phyloP scores from a whole-genome alignment of 306 rosid genomes.

The Cucurbita ficifolia region DNA sequence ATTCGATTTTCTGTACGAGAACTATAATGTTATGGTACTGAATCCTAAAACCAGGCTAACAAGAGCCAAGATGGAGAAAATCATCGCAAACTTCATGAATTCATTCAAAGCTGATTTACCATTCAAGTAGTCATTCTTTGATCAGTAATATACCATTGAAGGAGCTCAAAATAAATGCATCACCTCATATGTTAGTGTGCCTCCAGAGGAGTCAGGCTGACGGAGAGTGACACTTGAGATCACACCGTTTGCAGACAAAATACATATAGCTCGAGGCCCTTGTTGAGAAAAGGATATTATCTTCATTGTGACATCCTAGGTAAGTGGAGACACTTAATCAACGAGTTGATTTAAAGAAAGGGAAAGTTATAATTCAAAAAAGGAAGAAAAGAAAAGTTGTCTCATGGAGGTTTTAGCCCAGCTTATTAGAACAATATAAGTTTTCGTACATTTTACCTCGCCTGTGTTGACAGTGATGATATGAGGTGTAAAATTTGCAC shows the following conservation, averaged over 20 bases:
- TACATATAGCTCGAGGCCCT: conserved; percentile 85
- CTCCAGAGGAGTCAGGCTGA: conserved; percentile 80
- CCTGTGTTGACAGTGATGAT: conserved; percentile 79
- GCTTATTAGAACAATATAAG: not conserved
- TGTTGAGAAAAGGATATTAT: conserved; percentile 95
- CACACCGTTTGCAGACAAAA: conserved; percentile 84
- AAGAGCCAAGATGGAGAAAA: not conserved
- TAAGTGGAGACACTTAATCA: conserved; percentile 5
- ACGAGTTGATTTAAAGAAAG: no score
- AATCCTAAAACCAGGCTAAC: not conserved
- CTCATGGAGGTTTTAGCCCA: not conserved
- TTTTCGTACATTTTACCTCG: conserved; percentile 40
- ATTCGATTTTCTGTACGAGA: not conserved
- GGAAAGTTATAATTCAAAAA: not conserved
- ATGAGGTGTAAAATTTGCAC: conserved; percentile 89
- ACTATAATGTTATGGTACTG: not conserved
- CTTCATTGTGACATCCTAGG: conserved; percentile 89
- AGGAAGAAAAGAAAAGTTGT: not conserved
- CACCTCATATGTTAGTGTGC: conserved; percentile 86
- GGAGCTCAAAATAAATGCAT: not conserved
- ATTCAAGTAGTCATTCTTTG: not conserved
- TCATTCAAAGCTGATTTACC: not conserved
- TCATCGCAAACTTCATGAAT: not conserved
- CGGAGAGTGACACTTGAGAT: conserved; percentile 89
- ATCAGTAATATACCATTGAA: not conserved